phyloP scores from a whole-genome alignment of 345 rosid genomes.

The Triadica sebifera region DNA sequence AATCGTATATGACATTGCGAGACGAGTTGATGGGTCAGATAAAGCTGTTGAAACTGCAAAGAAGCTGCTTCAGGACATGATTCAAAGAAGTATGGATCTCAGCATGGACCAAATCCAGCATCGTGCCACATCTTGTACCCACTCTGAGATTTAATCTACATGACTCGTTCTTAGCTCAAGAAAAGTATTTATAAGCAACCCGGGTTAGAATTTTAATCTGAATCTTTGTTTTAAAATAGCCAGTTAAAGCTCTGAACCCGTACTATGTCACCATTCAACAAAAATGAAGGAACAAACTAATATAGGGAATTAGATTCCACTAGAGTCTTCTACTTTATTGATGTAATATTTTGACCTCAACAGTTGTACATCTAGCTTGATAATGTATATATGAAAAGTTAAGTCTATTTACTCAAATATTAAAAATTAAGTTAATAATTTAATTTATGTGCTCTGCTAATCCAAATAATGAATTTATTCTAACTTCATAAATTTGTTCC shows the following conservation, averaged over 20 bases:
- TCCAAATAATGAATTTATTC: no score
- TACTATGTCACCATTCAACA: conserved; percentile 20
- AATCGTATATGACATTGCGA: conserved; percentile 61
- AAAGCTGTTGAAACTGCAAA: conserved; percentile 71
- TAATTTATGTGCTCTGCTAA: no score
- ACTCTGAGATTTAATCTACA: conserved; percentile 29
- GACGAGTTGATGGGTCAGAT: conserved; percentile 55
- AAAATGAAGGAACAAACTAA: conserved; percentile 10
- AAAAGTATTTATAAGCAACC: conserved; percentile 8
- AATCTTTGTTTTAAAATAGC: conserved; percentile 19
- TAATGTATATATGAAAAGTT: conserved; percentile 32
- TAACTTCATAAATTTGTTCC: no score
- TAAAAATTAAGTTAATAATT: conserved; percentile 5
- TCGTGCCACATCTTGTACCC: conserved; percentile 39
- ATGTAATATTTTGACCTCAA: conserved; percentile 32
- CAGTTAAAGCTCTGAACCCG: conserved; percentile 19
- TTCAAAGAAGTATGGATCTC: conserved; percentile 65
- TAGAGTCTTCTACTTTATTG: conserved; percentile 19
- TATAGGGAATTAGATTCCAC: conserved; percentile 22
- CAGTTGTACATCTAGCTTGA: conserved; percentile 33
- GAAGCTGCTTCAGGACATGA: conserved; percentile 65
- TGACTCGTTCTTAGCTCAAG: conserved; percentile 13
- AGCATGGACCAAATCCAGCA: conserved; percentile 47
- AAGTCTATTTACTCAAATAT: conserved; percentile 4
- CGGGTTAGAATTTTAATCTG: conserved; percentile 20